Base-by-base conservation (phyloP, 1,284 basidiomycete species). In the Volvariella volvacea region DNA sequence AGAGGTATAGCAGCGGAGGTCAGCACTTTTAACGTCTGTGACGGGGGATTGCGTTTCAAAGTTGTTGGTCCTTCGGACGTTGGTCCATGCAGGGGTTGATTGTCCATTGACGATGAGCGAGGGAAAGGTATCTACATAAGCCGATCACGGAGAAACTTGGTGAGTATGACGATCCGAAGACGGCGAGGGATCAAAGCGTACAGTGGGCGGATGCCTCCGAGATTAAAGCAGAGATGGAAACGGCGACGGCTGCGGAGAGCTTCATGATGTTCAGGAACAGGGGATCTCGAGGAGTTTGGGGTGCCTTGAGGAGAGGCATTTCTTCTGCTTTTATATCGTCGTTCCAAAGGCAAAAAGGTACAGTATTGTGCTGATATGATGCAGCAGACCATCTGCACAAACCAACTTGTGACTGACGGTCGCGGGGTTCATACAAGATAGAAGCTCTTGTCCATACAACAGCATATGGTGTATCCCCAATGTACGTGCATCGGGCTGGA, bases 41-140 rank as follows among this genome's bases (percentile, higher is more conserved):
- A 51, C 50, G 8, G 50, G 50, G 12, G 22, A 22, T 32, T 44
- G 39, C 22, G 37, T 42, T 15, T 52, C 22, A 22, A 31, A 48
- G 42, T 52, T 52, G 39, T 52, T 48, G 15, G 51, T 50, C 43
- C 39, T 45, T 30, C 51, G 45, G 39, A 50, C 51, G 44, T 52
- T 48, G 22, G 43, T 42, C 51, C 51, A 52, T 17, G 42, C 41
- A 12, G 41, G 40, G 4, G 46, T 46, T 14, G 39, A 15, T 14
- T n/a, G 8, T 15, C 51, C 51, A 22, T 43, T 43, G 16, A 50
- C 49, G 32, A 52, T 21, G 15, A 52, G 36, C 7, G 30, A 22
- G 4, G 51, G 51, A 47, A 50, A 52, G 6, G 51, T 52, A 20
- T 50, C 49, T 50, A n/a, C 6, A 37, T 4, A 16, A 30, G 16